phyloP scores from a whole-genome alignment of 495 filamentous ascomycete genomes.

The Aspergillus carlsbadensis region DNA sequence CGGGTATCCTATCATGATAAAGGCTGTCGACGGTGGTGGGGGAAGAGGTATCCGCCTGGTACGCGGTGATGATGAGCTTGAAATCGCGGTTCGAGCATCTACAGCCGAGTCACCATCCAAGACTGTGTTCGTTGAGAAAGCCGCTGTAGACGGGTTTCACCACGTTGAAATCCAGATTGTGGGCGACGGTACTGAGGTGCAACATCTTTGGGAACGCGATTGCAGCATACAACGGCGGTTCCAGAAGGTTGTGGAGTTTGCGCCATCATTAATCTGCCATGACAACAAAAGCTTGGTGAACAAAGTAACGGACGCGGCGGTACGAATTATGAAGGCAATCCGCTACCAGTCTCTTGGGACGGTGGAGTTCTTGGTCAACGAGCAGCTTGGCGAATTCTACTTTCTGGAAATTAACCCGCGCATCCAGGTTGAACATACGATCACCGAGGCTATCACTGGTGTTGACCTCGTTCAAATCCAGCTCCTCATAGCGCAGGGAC shows the following conservation, averaged over 20 bases:
- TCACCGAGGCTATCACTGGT: conserved; percentile 53
- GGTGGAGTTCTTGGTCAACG: conserved; percentile 61
- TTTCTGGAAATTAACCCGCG: conserved; percentile 67
- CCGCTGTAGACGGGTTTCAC: conserved; percentile 48
- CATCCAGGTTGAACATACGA: conserved; percentile 56
- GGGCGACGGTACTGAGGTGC: conserved; percentile 54
- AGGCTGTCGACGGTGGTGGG: conserved; percentile 53
- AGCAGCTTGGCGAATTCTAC: conserved; percentile 53
- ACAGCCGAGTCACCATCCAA: conserved; percentile 51
- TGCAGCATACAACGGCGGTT: conserved; percentile 59
- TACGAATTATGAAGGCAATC: conserved; percentile 42
- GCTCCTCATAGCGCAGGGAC: conserved; percentile 53
- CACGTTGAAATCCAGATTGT: conserved; percentile 61
- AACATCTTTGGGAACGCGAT: conserved; percentile 57
- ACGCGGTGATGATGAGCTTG: conserved; percentile 33
- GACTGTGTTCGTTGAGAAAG: conserved; percentile 54
- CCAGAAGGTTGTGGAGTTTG: conserved; percentile 53
- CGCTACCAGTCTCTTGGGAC: conserved; percentile 58
- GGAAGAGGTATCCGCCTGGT: conserved; percentile 51
- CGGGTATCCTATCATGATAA: conserved; percentile 59
- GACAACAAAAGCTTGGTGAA: conserved; percentile 39
- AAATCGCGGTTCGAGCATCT: conserved; percentile 40
- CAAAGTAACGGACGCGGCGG: conserved; percentile 37
- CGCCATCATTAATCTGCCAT: conserved; percentile 42
- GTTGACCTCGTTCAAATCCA: conserved; percentile 58